Evolutionary conservation across 805 yeast genomes (phyloP).

Genomic region (Wickerhamomyces tratensis): DNA sequence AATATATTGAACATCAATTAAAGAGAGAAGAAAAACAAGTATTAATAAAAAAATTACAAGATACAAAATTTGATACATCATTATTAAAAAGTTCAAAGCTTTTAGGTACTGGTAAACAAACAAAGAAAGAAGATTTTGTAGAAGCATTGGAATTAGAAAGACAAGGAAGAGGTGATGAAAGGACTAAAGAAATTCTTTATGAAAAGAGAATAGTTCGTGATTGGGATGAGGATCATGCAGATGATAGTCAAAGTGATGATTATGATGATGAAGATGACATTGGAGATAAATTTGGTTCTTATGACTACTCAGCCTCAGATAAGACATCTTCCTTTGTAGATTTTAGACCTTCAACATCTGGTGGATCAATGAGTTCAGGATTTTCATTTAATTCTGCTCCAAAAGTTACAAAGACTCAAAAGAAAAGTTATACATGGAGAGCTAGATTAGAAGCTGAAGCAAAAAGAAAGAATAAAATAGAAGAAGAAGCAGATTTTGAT

Average conservation of each 20-base stretch:
- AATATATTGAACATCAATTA: constrained; percentile 85
- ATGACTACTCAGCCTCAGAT: constrained; percentile 1
- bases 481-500: constrained; percentile 55
- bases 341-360: constrained; percentile 55
- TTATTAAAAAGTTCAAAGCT: constrained; percentile 63
- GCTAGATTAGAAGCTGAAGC: constrained; percentile 39
- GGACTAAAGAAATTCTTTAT: constrained; percentile 52
- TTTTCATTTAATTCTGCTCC: constrained; percentile 55
- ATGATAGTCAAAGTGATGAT: constrained; percentile 13
- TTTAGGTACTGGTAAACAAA: constrained; percentile 65
- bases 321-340: constrained; percentile 49
- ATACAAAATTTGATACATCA: constrained; percentile 56
- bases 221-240: constrained; percentile 39
- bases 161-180: constrained; percentile 60
- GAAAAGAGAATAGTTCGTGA: constrained; percentile 58
- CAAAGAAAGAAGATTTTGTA: constrained; percentile 58
- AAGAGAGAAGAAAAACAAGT: constrained; percentile 81
- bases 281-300: constrained; percentile 17
- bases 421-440: constrained; percentile 71
- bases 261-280: constrained; percentile 16
- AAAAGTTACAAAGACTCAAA: constrained; percentile 32
- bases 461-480: constrained; percentile 31
- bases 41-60: constrained; percentile 61
- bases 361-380: constrained; percentile 44
- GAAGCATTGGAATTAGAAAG: constrained; percentile 68